These are phyloP conservation scores for Solanum aculeatissimum DNA, from an alignment of 305 asterid genomes.

Conservation along the genomic window DNA sequence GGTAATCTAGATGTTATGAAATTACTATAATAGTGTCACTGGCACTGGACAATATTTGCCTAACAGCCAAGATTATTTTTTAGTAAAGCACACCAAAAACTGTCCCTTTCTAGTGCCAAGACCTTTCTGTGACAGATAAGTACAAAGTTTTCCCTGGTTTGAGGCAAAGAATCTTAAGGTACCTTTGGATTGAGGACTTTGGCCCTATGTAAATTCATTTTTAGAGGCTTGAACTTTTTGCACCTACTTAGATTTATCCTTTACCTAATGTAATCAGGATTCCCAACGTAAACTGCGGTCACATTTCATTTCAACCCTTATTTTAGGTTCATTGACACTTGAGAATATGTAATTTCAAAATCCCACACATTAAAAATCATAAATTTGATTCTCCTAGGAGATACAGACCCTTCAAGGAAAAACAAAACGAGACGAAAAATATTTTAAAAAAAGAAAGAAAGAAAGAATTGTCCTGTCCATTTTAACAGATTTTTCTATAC, in stretches of 20 bases:
- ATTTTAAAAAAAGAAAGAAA: background rate
- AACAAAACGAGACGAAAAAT: background rate
- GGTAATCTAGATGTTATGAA: background rate
- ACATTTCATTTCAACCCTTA: background rate
- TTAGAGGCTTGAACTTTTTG: background rate
- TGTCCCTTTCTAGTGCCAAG: constrained; percentile 5
- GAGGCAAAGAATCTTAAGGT: constrained; percentile 13
- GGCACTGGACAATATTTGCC: background rate
- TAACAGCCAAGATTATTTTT: background rate
- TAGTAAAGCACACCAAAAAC: background rate
- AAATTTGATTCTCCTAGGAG: background rate
- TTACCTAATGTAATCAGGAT: background rate
- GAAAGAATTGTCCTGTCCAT: background rate
- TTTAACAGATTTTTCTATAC: background rate
- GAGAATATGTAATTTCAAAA: background rate
- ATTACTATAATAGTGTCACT: background rate
- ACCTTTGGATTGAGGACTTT: background rate
- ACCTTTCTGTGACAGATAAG: constrained; percentile 17
- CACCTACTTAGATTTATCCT: background rate
- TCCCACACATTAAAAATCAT: background rate
- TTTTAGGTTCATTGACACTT: background rate
- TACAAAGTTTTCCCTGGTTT: constrained; percentile 8
- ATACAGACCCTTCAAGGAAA: background rate
- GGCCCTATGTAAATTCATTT: background rate
- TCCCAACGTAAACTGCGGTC: background rate